Percentiles rank a stretch among this genome's conserved stretches.
These are phyloP conservation scores for Solanum sitiens DNA, from an alignment of 257 asterid species.

Conservation along the genomic window DNA sequence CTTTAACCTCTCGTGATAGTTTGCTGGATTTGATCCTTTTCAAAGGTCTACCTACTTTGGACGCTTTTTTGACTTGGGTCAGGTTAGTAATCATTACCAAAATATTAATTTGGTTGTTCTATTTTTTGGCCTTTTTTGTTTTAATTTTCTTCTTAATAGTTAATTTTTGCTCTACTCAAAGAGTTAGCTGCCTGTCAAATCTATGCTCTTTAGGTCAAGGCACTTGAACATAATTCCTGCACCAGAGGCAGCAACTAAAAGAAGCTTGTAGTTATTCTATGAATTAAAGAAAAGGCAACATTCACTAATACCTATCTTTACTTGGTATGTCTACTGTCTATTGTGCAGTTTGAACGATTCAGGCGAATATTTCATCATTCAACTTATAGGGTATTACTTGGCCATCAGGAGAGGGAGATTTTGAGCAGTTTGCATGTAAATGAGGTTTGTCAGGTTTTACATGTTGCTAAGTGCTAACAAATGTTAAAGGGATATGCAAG, in stretches of 20 bases:
- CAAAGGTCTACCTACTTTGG: constrained; percentile 93
- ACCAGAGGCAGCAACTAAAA: background rate
- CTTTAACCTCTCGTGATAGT: constrained; percentile 26
- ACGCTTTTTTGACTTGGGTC: constrained; percentile 93
- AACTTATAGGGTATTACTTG: constrained; percentile 75
- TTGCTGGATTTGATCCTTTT: constrained; percentile 96
- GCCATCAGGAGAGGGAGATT: constrained; percentile 76
- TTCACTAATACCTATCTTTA: background rate
- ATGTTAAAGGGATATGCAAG: background rate
- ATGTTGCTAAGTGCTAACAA: background rate
- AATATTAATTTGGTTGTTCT: background rate
- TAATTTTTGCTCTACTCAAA: background rate
- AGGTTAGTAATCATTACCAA: constrained; percentile 36
- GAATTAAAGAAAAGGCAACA: background rate
- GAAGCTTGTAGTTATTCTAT: background rate
- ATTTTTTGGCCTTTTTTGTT: background rate
- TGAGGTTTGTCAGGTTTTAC: constrained; percentile 45
- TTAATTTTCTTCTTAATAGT: background rate
- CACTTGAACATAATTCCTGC: background rate
- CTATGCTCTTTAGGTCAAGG: background rate
- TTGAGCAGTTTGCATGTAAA: constrained; percentile 72
- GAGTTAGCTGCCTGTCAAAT: background rate
- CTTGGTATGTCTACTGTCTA: background rate
- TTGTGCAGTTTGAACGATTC: constrained; percentile 74
- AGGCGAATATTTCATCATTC: constrained; percentile 94